Evolutionary conservation across 139 green algal species (phyloP), one percentile per base, ranked within the genome.

Genomic region (Yamagishiella unicocca): DNA sequence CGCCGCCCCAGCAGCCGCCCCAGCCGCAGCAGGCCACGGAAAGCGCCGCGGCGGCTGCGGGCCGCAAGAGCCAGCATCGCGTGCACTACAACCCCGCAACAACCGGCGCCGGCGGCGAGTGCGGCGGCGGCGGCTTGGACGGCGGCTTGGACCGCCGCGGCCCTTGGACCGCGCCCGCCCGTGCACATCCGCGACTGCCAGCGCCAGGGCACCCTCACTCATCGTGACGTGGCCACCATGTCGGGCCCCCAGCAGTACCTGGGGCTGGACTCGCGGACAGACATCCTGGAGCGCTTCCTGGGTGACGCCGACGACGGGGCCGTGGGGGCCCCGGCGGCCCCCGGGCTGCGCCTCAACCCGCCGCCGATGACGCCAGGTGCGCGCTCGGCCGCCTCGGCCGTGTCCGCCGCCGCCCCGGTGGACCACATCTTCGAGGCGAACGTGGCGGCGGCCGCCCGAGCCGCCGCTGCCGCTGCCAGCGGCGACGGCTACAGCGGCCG

Each of bases 351-450:
- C 9, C 19, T 73, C n/a, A 43, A 46, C 9, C 14, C 66, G 31
- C 66, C 66, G 66, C 66, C 66, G 66, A 74, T 45, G 31, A 74
- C 66, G 2, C 66, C 66, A 14, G 66, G 66, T 29, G 66, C 66
- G 66, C 25, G 38, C 42, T 78, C 70, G 6, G 31, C 33, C 14
- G 66, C 66, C 14, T 74, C 66, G 25, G 4, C 31, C 37, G 42
- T 2, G 38, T 55, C 70, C 38, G 40, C 70, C 40, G 70, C 70
- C 70, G 38, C 42, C 8, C 70, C 70, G 33, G 66, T 45, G 31
- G 66, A 33, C 33, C 66, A 33, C 17, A 74, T 74, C 37, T 45
- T 46, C 31, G 66, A 45, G 7, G 66, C 66, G 3, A 74, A 74
- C 37, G 25, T 74, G 66, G 66, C 66, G 66, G 66, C 66, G 66